Conservation (phyloP, 306 rosid species). For the Cicer arietinum region DNA sequence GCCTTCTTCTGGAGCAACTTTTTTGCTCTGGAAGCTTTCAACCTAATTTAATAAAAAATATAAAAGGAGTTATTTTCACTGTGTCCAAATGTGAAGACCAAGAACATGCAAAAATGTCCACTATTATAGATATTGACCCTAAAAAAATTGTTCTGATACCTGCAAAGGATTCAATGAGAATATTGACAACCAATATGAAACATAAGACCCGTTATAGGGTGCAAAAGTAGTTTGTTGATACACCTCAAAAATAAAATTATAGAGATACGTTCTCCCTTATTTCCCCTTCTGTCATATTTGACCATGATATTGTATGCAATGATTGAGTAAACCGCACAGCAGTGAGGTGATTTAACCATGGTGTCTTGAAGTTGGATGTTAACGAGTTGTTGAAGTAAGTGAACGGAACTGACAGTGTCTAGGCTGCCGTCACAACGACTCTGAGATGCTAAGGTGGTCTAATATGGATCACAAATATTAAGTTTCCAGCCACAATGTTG, state of each 20-base stretch:
- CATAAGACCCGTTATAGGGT: background rate
- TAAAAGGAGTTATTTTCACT: constrained; percentile 3
- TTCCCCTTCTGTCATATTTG: background rate
- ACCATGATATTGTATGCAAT: background rate
- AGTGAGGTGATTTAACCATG: background rate
- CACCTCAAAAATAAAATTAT: background rate
- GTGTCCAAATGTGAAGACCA: background rate
- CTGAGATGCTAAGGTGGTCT: too few species aligned
- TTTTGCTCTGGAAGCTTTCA: constrained; percentile 81
- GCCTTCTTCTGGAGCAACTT: constrained; percentile 73
- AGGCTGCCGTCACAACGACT: too few species aligned
- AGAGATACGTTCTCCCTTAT: background rate
- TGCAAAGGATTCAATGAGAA: background rate
- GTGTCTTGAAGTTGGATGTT: background rate
- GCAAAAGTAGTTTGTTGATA: background rate
- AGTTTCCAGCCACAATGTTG: too few species aligned
- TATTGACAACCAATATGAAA: background rate
- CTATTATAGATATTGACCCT: background rate
- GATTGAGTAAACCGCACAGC: background rate
- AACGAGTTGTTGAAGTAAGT: too few species aligned
- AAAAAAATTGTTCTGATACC: background rate
- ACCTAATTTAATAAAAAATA: constrained; percentile 53
- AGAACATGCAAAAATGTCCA: constrained; percentile 18
- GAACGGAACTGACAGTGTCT: too few species aligned
- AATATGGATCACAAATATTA: too few species aligned